Conservation (phyloP, 306 rosid species). For the Leucaena leucocephala region DNA sequence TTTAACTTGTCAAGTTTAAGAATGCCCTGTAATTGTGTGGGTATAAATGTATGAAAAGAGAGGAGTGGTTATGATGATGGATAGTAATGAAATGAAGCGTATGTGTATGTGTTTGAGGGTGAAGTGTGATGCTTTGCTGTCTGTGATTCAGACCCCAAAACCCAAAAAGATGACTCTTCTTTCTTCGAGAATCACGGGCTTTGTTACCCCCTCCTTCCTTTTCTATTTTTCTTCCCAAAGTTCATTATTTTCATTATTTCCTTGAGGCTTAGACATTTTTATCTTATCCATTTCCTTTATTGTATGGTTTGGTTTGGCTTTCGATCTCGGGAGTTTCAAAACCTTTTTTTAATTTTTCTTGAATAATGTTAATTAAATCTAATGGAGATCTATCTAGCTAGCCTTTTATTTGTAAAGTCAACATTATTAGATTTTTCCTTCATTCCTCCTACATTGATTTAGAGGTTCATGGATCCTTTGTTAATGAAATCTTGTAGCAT, state of each 20-base stretch:
- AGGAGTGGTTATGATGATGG: background rate
- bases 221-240: slow-evolving; percentile 21
- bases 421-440: background rate
- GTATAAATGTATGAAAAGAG: background rate
- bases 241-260: slow-evolving; percentile 23
- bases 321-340: background rate
- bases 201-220: slow-evolving; percentile 43
- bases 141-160: slow-evolving; percentile 48
- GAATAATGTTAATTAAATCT: background rate
- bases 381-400: background rate
- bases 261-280: slow-evolving; percentile 9
- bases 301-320: background rate
- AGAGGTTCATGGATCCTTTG: background rate
- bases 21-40: background rate
- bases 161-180: slow-evolving; percentile 41
- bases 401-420: background rate
- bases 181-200: slow-evolving; percentile 76
- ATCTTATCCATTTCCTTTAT: background rate
- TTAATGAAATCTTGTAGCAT: background rate
- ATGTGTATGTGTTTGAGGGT: slow-evolving; percentile 34
- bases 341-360: background rate
- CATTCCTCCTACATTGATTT: background rate
- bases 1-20: background rate
- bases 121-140: slow-evolving; percentile 55
- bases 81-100: background rate